These are phyloP conservation scores for Cutaneotrichosporon arboriforme DNA, from an alignment of 1,284 basidiomycete species.

Conservation along the genomic window DNA sequence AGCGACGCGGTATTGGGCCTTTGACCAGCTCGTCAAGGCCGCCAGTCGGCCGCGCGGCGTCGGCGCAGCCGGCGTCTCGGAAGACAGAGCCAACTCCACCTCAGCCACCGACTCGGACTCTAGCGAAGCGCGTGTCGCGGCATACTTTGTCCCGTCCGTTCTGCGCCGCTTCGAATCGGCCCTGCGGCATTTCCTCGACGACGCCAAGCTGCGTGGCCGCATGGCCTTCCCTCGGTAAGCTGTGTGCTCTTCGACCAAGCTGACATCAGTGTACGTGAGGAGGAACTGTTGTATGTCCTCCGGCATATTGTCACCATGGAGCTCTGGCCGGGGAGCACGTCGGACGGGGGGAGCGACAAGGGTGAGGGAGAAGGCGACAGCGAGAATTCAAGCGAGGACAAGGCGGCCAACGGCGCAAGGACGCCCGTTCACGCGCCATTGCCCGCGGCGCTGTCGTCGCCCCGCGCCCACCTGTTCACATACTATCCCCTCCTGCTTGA, in stretches of 20 bases:
- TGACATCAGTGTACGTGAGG: conserved; percentile 66
- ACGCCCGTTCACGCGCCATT: conserved; percentile 12
- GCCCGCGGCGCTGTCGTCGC: conserved; percentile 54
- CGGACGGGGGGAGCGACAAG: conserved; percentile 24
- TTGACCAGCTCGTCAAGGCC: conserved; percentile 68
- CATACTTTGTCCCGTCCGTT: conserved; percentile 47
- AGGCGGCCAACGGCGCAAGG: neutral
- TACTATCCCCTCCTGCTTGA: conserved; percentile 73
- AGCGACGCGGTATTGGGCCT: conserved; percentile 87
- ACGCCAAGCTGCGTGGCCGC: conserved; percentile 71
- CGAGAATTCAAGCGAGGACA: neutral
- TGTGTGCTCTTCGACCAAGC: conserved; percentile 7
- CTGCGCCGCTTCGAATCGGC: conserved; percentile 66
- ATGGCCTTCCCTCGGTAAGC: conserved; percentile 77
- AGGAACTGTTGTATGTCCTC: conserved; percentile 80
- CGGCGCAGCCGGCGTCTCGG: neutral
- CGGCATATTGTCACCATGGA: conserved; percentile 64
- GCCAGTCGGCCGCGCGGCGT: neutral
- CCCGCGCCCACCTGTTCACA: conserved; percentile 73
- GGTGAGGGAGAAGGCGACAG: neutral
- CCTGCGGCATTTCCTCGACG: conserved; percentile 69
- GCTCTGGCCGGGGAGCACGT: conserved; percentile 60
- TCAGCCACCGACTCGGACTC: too few relatives aligned
- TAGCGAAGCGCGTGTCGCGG: neutral
- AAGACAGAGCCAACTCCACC: too few relatives aligned